These are phyloP conservation scores for Candida easanensis DNA, from an alignment of 805 yeast genomes.

Conservation along the genomic window DNA sequence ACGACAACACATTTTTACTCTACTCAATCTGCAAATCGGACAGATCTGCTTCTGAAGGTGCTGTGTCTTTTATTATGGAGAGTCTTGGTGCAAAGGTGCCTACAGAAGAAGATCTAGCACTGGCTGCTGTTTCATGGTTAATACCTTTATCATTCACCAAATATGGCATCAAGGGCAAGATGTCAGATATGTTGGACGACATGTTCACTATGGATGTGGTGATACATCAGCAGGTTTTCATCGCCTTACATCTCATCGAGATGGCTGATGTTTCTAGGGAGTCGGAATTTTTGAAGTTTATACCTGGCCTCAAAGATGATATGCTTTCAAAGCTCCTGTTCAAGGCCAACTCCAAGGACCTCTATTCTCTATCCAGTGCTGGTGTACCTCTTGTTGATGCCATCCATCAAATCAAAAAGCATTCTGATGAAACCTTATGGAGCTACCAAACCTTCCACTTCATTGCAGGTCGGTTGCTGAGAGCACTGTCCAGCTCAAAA, in stretches of 20 bases:
- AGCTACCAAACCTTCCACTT: slow-evolving; percentile 33
- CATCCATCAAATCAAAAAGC: slow-evolving; percentile 13
- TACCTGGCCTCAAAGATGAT: slow-evolving; percentile 12
- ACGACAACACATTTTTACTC: slow-evolving; percentile 34
- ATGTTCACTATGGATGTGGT: slow-evolving; percentile 19
- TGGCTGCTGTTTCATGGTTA: slow-evolving; percentile 35
- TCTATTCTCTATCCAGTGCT: slow-evolving; percentile 8
- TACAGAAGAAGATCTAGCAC: slow-evolving; percentile 24
- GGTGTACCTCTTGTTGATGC: slow-evolving; percentile 17
- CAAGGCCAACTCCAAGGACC: slow-evolving; percentile 1
- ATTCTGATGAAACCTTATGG: slow-evolving; percentile 33
- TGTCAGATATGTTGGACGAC: slow-evolving; percentile 24
- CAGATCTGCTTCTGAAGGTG: not conserved
- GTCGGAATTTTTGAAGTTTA: slow-evolving; percentile 11
- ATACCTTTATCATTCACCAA: slow-evolving; percentile 44
- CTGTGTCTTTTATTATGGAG: slow-evolving; percentile 1
- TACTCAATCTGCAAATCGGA: slow-evolving; percentile 36
- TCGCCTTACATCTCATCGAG: slow-evolving; percentile 36
- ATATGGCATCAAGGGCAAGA: slow-evolving; percentile 35
- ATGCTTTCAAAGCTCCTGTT: slow-evolving; percentile 3
- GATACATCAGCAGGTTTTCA: slow-evolving; percentile 29
- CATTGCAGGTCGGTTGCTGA: slow-evolving; percentile 33
- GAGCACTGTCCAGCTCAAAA: slow-evolving; percentile 23
- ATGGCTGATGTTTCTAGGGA: slow-evolving; percentile 40
- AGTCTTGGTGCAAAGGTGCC: not conserved